Evolutionary conservation across 306 rosid species (phyloP), one percentile per base, ranked within the genome.

Genomic region (Quercus alba): DNA sequence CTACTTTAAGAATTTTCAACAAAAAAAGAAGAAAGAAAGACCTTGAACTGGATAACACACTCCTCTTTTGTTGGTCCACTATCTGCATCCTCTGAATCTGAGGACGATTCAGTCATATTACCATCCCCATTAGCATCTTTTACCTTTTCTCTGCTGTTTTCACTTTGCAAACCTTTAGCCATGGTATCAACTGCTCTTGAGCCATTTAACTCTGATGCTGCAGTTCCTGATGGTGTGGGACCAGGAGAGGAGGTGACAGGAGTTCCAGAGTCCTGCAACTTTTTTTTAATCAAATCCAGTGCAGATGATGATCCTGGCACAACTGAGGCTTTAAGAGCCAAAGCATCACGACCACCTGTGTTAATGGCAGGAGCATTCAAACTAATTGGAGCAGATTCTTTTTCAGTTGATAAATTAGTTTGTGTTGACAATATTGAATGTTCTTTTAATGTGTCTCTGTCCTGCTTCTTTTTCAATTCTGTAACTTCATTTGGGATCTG

Each of bases 401-500:
- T 93, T 80, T 91, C 99, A 77, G 88, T 80, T 80, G 78, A 78
- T 75, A 81, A 81, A 89, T 83, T 88, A 82, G 85, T 74, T 80
- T 82, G 92, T 84, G 90, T 85, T 82, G 86, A 84, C 55, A 90
- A 78, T 79, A 58, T 57, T 77, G 86, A 73, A 80, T 78, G 81
- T 81, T 91, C 97, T 85, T 89, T 89, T 44, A 87, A 56, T 71
- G 82, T 80, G 71, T 89, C 97, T 78, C 69, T 83, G 73, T 93
- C 93, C 83, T 90, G 98, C 85, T 87, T 91, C 87, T 91, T 89
- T 78, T 89, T 91, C 84, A 89, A 84, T 82, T 91, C 99, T 62
- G 94, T 78, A 86, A 95, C 98, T 86, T 95, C 99, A 80, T 80
- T 87, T 75, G 99, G 99, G 82, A 95, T 91, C 88, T 95, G 96